Conservation (phyloP, 306 rosid genomes). For the Medicago truncatula region MtrunA17r5.0-ANR NC_053043.1:47119001-47119500, state of each 20-base stretch:
- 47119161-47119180: neutral
- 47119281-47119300: neutral
- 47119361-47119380: neutral
- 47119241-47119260: neutral
- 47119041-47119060: slow-evolving; percentile 17
- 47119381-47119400: neutral
- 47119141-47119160: slow-evolving; percentile 26
- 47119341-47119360: neutral
- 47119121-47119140: neutral
- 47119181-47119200: neutral
- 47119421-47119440: no score
- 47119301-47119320: neutral
- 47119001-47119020: slow-evolving; percentile 30
- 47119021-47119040: slow-evolving; percentile 26
- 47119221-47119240: neutral
- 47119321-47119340: neutral
- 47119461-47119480: neutral
- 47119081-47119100: neutral
- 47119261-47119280: neutral
- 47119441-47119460: no score
- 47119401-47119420: no score
- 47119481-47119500: neutral
- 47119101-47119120: neutral
- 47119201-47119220: neutral
- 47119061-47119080: slow-evolving; percentile 34